These are phyloP conservation scores for Phytophthora brassicae DNA, from an alignment of 352 stramenopile genomes.

Conservation along the genomic window DNA sequence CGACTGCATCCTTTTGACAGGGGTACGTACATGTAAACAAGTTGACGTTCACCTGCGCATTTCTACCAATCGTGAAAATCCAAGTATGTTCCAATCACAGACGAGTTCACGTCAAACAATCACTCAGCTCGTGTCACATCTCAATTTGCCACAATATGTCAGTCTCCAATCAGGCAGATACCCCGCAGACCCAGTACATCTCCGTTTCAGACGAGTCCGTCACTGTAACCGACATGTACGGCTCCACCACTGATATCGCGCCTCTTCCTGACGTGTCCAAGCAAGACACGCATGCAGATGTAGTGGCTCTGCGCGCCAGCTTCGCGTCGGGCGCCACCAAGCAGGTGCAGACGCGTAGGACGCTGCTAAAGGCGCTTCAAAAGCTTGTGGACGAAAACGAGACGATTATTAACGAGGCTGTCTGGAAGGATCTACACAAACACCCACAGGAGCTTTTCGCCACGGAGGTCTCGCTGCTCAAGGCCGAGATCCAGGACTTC, in stretches of 20 bases:
- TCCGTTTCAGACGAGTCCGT: constrained; percentile 1
- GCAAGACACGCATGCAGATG: constrained; percentile 53
- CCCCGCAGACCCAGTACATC: constrained; percentile 11
- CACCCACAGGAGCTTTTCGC: constrained; percentile 63
- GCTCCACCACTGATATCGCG: constrained; percentile 2
- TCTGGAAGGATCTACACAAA: constrained; percentile 75
- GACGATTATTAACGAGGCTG: constrained; percentile 42
- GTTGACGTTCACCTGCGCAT: too few species aligned
- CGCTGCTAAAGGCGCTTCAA: constrained; percentile 53
- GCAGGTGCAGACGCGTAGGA: constrained; percentile 39
- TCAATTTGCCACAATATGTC: constrained; percentile 1
- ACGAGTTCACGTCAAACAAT: too few species aligned
- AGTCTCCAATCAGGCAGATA: constrained; percentile 8
- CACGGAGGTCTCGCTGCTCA: constrained; percentile 54
- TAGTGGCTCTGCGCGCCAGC: constrained; percentile 48
- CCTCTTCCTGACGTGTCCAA: constrained; percentile 48
- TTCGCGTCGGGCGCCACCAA: constrained; percentile 55
- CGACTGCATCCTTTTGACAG: too few species aligned
- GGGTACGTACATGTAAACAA: too few species aligned
- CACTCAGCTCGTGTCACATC: too few species aligned
- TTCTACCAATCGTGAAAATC: too few species aligned
- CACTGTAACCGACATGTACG: constrained; percentile 10
- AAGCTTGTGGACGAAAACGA: constrained; percentile 55
- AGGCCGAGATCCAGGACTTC: constrained; percentile 72
- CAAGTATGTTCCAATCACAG: too few species aligned